These are phyloP conservation scores for Ophidiomyces ophidiicola DNA, from an alignment of 2,329 filamentous ascomycete genomes.

Conservation along the genomic window DNA sequence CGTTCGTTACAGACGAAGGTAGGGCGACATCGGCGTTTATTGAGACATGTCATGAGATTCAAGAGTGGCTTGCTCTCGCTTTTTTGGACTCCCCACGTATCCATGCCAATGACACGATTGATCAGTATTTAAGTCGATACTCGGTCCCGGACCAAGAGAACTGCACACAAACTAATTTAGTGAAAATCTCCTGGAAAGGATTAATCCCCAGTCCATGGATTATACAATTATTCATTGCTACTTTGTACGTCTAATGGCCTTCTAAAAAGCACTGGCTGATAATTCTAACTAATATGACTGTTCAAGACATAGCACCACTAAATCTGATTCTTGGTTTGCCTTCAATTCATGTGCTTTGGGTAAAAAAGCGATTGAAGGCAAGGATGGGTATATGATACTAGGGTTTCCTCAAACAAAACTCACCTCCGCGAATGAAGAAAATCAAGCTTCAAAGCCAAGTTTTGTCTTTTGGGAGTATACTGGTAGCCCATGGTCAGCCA, in stretches of 20 bases:
- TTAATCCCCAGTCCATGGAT: slow-evolving; percentile 32
- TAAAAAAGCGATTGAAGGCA: slow-evolving; percentile 29
- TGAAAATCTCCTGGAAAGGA: slow-evolving; percentile 35
- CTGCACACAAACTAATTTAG: slow-evolving; percentile 19
- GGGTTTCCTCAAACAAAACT: slow-evolving; percentile 5
- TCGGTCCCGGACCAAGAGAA: slow-evolving; percentile 24
- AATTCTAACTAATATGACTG: slow-evolving; percentile 4
- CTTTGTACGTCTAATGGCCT: slow-evolving; percentile 25
- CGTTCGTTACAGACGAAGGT: slow-evolving; percentile 8
- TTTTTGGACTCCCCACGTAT: slow-evolving; percentile 34
- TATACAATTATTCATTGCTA: slow-evolving; percentile 24
- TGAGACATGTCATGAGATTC: slow-evolving; percentile 46
- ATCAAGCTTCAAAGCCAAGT: not conserved
- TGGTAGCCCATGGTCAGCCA: slow-evolving; percentile 19
- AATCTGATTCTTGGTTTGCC: slow-evolving; percentile 24
- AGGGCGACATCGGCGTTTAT: slow-evolving; percentile 40
- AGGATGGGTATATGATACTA: slow-evolving; percentile 30
- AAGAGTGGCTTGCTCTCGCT: slow-evolving; percentile 52
- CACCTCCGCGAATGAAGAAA: not conserved
- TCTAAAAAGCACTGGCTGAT: not conserved
- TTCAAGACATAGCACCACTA: slow-evolving; percentile 7
- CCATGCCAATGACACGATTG: slow-evolving; percentile 26
- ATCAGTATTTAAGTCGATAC: slow-evolving; percentile 36
- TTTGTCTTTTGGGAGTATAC: slow-evolving; percentile 33
- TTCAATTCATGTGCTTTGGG: slow-evolving; percentile 25